These are phyloP conservation scores for Dovyalis caffra DNA, from an alignment of 345 rosid species.

Conservation along the genomic window DNA sequence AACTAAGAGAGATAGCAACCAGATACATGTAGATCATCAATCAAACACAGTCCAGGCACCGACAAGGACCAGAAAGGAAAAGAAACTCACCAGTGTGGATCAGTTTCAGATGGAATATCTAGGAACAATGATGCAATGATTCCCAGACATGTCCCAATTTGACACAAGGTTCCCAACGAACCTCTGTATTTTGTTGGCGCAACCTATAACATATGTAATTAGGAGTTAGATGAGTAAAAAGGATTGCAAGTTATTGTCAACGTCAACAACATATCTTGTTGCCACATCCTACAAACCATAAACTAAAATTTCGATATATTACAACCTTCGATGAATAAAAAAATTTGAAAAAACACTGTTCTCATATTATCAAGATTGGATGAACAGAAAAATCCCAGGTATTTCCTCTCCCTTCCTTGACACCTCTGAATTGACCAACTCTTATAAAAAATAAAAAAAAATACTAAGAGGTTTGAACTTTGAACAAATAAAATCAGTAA, in stretches of 20 bases:
- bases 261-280: neutral
- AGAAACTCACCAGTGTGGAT: constrained; percentile 71
- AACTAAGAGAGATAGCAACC: neutral
- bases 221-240: neutral
- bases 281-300: neutral
- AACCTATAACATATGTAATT: constrained; percentile 41
- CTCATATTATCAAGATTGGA: too few species aligned
- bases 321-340: neutral
- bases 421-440: neutral
- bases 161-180: constrained; percentile 62
- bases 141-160: constrained; percentile 76
- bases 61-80: constrained; percentile 2
- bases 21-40: neutral
- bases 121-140: constrained; percentile 48
- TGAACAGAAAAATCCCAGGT: neutral
- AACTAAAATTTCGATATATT: neutral
- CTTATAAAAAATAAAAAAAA: neutral
- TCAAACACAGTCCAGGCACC: neutral
- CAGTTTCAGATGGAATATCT: constrained; percentile 57
- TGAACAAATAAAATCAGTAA: neutral
- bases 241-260: neutral
- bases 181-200: constrained; percentile 79
- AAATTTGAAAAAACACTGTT: neutral
- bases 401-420: neutral
- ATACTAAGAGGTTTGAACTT: too few species aligned